These are phyloP conservation scores for Tagetes patula DNA, from an alignment of 129 eudicot genomes.

Conservation along the genomic window DNA sequence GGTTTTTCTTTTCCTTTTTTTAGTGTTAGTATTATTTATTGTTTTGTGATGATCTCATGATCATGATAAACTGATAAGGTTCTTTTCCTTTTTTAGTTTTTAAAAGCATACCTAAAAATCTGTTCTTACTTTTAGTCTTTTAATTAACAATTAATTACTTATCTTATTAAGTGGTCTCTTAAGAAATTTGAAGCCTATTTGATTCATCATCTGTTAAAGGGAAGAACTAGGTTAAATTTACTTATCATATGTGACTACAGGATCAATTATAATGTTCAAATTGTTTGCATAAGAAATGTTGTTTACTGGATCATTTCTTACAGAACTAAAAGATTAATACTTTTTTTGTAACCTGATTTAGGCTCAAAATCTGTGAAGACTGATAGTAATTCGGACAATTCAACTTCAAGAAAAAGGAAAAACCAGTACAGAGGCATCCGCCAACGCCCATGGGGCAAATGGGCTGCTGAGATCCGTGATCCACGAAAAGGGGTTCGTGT, in stretches of 20 bases:
- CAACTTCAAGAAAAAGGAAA: slow-evolving; percentile 79
- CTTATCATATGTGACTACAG: background rate
- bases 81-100: background rate
- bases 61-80: background rate
- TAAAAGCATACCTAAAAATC: background rate
- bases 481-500: slow-evolving; percentile 93
- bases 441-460: slow-evolving; percentile 98
- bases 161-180: background rate
- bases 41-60: slow-evolving; percentile 6
- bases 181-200: background rate
- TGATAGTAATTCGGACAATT: slow-evolving; percentile 46
- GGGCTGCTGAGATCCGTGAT: slow-evolving; percentile 99
- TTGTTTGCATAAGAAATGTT: background rate
- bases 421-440: slow-evolving; percentile 85
- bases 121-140: background rate
- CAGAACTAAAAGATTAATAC: slow-evolving; percentile 1
- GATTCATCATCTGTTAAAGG: background rate
- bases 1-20: background rate
- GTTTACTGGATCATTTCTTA: background rate
- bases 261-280: background rate
- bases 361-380: slow-evolving; percentile 50
- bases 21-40: slow-evolving; percentile 2
- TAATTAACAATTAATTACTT: background rate
- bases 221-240: background rate
- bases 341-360: slow-evolving; percentile 3